Conservation (phyloP, 352 stramenopile species). For the Globisporangium carolinianum region DNA sequence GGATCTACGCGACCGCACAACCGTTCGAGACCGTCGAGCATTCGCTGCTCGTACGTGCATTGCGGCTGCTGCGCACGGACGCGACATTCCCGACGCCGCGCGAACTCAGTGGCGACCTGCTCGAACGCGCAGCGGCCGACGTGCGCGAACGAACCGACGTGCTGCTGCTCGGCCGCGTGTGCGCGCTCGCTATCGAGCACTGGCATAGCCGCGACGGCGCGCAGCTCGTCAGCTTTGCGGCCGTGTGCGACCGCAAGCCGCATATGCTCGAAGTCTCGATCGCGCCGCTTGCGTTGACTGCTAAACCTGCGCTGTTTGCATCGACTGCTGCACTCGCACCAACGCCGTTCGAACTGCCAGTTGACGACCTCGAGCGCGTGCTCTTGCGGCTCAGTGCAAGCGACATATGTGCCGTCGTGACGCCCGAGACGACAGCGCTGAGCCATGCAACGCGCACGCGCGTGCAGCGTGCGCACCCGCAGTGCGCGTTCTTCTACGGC, state of each 20-base stretch:
- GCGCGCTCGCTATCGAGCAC: constrained; percentile 51
- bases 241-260: constrained; percentile 23
- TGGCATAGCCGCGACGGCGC: constrained; percentile 37
- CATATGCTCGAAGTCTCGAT: constrained; percentile 41
- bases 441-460: constrained; percentile 33
- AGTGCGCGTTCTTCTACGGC: constrained; percentile 64
- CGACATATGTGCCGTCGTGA: constrained; percentile 42
- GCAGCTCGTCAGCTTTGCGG: constrained; percentile 37
- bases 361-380: constrained; percentile 43
- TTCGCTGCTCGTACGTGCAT: constrained; percentile 30
- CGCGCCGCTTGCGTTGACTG: too few relatives aligned
- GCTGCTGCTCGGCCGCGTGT: constrained; percentile 35
- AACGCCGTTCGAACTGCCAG: constrained; percentile 18
- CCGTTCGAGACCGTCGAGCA: constrained; percentile 40
- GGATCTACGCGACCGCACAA: constrained; percentile 55
- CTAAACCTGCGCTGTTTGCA: not conserved
- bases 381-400: constrained; percentile 42
- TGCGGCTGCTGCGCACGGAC: constrained; percentile 34
- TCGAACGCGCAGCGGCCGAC: constrained; percentile 42
- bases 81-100: constrained; percentile 32
- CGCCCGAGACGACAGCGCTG: constrained; percentile 33
- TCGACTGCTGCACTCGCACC: constrained; percentile 2
- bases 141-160: constrained; percentile 30
- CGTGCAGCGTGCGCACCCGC: constrained; percentile 50
- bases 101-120: constrained; percentile 60